Conservation (phyloP, 1,284 basidiomycete species). For the Malassezia slooffiae region DNA sequence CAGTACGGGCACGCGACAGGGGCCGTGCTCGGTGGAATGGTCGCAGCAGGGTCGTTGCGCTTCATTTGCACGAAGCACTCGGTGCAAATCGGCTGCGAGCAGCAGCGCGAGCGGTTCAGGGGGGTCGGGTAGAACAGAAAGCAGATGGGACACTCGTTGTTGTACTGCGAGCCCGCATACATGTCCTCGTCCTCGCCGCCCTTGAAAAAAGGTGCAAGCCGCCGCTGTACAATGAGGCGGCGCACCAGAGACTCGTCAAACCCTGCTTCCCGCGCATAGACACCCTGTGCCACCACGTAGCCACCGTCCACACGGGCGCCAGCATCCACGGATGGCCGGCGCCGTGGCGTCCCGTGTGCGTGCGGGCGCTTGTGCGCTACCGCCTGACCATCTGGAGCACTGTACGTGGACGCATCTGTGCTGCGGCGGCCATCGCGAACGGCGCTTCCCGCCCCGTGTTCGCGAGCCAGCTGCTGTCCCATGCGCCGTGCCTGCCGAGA, state of each 20-base stretch:
- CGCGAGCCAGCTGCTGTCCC: constrained; percentile 13
- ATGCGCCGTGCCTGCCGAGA: no score
- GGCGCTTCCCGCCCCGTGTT: not conserved
- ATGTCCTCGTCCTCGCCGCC: constrained; percentile 57
- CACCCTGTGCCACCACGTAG: constrained; percentile 71
- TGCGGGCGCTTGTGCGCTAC: not conserved
- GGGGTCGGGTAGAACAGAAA: constrained; percentile 56
- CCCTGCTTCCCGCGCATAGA: constrained; percentile 65
- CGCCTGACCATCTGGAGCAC: not conserved
- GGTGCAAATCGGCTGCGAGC: constrained; percentile 94
- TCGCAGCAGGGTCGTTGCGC: constrained; percentile 63
- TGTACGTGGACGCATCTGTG: not conserved
- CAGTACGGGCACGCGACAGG: constrained; percentile 86
- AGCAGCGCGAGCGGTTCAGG: constrained; percentile 87
- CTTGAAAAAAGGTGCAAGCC: constrained; percentile 90
- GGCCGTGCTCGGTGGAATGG: constrained; percentile 31
- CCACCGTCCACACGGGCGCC: constrained; percentile 53
- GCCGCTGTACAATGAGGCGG: constrained; percentile 72
- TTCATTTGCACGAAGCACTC: constrained; percentile 99
- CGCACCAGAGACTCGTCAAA: constrained; percentile 81
- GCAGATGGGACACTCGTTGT: constrained; percentile 96
- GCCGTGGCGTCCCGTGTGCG: constrained; percentile 12
- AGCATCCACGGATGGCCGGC: constrained; percentile 21
- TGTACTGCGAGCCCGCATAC: constrained; percentile 66
- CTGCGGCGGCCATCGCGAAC: not conserved